phyloP scores from a whole-genome alignment of 148 eudicot genomes.

The Dysphania ambrosioides region DNA sequence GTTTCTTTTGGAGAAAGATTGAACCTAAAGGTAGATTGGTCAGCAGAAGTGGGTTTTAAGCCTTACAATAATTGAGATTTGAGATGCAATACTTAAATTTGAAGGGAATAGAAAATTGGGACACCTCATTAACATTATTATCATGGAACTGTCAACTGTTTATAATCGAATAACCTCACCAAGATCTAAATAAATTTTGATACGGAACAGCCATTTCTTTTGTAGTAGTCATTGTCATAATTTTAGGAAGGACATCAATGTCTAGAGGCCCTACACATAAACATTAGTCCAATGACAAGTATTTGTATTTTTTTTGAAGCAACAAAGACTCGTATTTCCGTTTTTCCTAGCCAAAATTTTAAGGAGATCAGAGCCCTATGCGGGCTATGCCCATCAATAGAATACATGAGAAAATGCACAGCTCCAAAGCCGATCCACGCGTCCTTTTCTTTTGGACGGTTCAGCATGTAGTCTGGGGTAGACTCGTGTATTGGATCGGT shows the following conservation, averaged over 20 bases:
- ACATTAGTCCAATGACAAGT: background rate
- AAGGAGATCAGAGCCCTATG: no score
- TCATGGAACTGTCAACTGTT: background rate
- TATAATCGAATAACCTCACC: background rate
- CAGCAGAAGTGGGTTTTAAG: background rate
- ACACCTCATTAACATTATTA: background rate
- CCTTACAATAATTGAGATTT: background rate
- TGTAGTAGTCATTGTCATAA: background rate
- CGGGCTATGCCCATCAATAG: no score
- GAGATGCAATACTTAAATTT: background rate
- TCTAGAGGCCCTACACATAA: background rate
- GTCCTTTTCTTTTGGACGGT: no score
- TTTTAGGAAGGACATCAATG: conserved; percentile 9
- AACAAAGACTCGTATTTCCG: background rate
- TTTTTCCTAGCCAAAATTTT: background rate
- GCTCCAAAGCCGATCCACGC: no score
- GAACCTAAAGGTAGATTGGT: background rate
- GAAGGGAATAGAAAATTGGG: background rate
- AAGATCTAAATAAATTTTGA: conserved; percentile 8
- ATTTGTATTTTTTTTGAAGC: background rate
- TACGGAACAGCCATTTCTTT: conserved; percentile 10
- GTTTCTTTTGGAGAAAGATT: background rate
- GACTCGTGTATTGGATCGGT: no score
- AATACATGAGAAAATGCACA: no score
- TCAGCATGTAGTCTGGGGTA: no score